Evolutionary conservation across 495 filamentous ascomycete species (phyloP), one percentile per base, ranked within the genome.

Genomic region (Massariosphaeria phaeospora): DNA sequence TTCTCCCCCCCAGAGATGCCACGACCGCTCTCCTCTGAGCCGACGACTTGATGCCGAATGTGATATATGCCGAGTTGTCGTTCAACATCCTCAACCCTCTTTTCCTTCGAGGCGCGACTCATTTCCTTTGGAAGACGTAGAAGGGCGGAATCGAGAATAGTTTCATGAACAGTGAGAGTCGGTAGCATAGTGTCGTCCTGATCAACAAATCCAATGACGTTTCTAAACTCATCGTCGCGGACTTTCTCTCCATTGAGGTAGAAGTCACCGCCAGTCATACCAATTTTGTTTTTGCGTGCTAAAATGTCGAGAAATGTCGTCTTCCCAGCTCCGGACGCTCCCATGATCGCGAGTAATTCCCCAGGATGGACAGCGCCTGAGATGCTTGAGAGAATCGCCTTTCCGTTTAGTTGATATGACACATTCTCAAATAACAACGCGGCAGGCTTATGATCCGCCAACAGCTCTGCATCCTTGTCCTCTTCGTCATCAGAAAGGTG

Each of bases 121-220:
- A 98, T 98, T 63, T 96, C 89, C 50, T 81, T 79, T 7, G 93
- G 93, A 25, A 98, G 77, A 57, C 93, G 80, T 42, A 98, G 82
- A 17, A 97, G 74, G 13, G 93, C 93, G 65, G 90, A 96, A 29
- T 88, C 96, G 59, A 96, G 74, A 56, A 98, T 97, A 9, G 94
- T 97, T 72, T 98, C 93, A 68, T 98, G 95, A 15, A 98, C 94
- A 1, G 94, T 98, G 62, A 98, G 73, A 5, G 93, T 98, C 3
- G 93, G 85, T 47, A 98, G 79, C 90, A 98, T 95, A 6, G 91
- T 95, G 64, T 97, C 93, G 61, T 97, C 93, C 69, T 98, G 93
- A 59, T 98, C 94, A 27, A 98, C 93, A 62, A 98, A 98, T 38
- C 93, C 93, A 42, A 95, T 84, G 62, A 96, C 90, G 57, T 77